Conservation (phyloP, 2,329 filamentous ascomycete genomes). For the Diaporthe ampelina region DNA sequence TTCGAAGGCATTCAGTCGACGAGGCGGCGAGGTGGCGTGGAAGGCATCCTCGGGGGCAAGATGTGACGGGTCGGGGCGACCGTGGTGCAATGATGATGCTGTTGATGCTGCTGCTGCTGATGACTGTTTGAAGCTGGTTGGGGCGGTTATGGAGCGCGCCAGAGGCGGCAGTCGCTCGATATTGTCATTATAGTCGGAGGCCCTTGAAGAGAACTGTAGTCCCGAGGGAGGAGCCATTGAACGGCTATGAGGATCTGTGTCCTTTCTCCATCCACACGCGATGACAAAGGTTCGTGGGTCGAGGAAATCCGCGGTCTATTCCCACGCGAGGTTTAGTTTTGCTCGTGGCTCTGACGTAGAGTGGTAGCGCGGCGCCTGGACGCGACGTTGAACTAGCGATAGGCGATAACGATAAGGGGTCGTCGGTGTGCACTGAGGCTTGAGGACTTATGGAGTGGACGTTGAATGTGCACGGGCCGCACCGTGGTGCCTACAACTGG, state of each 20-base stretch:
- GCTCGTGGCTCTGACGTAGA: conserved; percentile 16
- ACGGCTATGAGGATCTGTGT: conserved; percentile 33
- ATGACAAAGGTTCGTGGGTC: background rate
- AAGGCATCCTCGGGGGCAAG: conserved; percentile 90
- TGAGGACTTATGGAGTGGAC: background rate
- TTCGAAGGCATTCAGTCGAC: conserved; percentile 61
- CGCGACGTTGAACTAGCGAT: conserved; percentile 19
- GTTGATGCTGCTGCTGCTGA: background rate
- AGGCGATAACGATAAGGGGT: conserved; percentile 16
- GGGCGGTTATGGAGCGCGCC: conserved; percentile 58
- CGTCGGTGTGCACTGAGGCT: background rate
- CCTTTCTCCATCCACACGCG: conserved; percentile 36
- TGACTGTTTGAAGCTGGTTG: conserved; percentile 47
- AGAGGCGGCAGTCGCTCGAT: conserved; percentile 48
- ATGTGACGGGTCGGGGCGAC: conserved; percentile 72
- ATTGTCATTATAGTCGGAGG: conserved; percentile 46
- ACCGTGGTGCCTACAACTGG: background rate
- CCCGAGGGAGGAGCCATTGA: conserved; percentile 50
- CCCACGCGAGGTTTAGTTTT: background rate
- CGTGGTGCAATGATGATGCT: conserved; percentile 42
- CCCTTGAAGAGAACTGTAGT: conserved; percentile 47
- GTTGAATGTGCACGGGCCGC: conserved; percentile 1
- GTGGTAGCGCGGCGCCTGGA: conserved; percentile 14
- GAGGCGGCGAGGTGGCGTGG: conserved; percentile 72
- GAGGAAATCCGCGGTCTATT: background rate